Conservation (phyloP, 257 asterid species). For the Lithospermum erythrorhizon region DNA sequence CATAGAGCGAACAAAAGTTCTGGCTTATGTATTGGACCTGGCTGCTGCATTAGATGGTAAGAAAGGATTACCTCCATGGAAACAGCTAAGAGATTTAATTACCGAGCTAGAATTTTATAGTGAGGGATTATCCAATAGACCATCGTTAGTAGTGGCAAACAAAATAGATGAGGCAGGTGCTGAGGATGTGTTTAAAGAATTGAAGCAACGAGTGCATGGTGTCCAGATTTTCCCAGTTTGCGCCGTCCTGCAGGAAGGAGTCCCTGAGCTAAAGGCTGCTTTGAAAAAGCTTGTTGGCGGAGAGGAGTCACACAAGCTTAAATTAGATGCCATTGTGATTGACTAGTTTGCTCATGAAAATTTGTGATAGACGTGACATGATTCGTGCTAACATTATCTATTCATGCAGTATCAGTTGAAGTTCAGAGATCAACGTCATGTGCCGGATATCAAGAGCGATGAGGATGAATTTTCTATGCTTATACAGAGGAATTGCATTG, state of each 20-base stretch:
- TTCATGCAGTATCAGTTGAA: neutral
- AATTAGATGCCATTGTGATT: slow-evolving; percentile 35
- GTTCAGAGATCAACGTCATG: neutral
- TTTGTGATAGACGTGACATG: neutral
- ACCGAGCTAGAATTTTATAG: slow-evolving; percentile 67
- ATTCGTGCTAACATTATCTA: neutral
- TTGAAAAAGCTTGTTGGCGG: slow-evolving; percentile 60
- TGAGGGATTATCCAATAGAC: slow-evolving; percentile 53
- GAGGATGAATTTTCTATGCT: neutral
- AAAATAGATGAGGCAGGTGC: slow-evolving; percentile 81
- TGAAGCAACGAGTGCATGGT: slow-evolving; percentile 47
- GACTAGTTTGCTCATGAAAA: slow-evolving; percentile 12
- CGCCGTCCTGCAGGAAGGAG: slow-evolving; percentile 83
- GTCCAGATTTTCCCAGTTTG: slow-evolving; percentile 69
- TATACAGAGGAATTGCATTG: neutral
- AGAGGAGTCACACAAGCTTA: slow-evolving; percentile 26
- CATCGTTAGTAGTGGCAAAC: slow-evolving; percentile 74
- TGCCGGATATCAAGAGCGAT: neutral
- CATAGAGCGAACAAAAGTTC: slow-evolving; percentile 71
- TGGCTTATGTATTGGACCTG: slow-evolving; percentile 82
- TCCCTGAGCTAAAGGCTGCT: slow-evolving; percentile 58
- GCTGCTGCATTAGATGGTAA: slow-evolving; percentile 51
- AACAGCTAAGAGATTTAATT: slow-evolving; percentile 59
- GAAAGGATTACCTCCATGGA: slow-evolving; percentile 80
- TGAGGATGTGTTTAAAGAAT: slow-evolving; percentile 53